A percentile compares a stretch with the other conserved stretches of the same genome.
Conservation (phyloP, 305 asterid species). For the Solanum hybrid region DNA sequence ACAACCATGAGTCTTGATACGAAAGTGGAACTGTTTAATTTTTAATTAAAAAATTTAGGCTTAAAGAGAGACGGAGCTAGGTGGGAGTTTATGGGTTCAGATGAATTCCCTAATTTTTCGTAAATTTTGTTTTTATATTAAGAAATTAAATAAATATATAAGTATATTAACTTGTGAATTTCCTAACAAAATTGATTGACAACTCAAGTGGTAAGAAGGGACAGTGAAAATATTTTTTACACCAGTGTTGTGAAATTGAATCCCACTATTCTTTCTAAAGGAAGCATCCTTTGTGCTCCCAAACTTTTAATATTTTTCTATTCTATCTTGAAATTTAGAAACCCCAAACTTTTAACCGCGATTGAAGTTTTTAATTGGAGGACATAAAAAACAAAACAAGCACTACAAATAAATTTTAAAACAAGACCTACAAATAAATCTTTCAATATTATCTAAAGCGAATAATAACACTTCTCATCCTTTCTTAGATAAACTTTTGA, state of each 20-base stretch:
- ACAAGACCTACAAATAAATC: not conserved
- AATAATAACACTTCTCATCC: not conserved
- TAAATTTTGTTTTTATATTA: too few species aligned
- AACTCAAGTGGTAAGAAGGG: too few species aligned
- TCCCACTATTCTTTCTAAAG: not conserved
- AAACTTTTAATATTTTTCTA: too few species aligned
- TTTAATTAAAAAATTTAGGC: too few species aligned
- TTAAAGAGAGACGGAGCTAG: accelerated
- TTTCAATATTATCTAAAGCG: not conserved
- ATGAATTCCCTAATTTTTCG: too few species aligned
- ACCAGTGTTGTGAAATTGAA: not conserved
- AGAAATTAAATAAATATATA: too few species aligned
- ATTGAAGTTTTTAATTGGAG: too few species aligned
- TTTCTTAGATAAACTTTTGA: not conserved
- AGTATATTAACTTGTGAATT: too few species aligned
- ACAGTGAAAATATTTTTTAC: too few species aligned
- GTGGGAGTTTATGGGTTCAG: accelerated
- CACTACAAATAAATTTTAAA: not conserved
- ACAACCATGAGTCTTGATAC: not conserved
- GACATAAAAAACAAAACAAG: not conserved
- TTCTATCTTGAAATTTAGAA: too few species aligned
- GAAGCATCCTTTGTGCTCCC: not conserved
- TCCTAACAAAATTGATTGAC: too few species aligned
- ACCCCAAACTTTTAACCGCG: not conserved
- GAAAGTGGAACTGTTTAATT: accelerated